phyloP scores from a whole-genome alignment of 345 rosid genomes.

The Boechera divaricarpa region DNA sequence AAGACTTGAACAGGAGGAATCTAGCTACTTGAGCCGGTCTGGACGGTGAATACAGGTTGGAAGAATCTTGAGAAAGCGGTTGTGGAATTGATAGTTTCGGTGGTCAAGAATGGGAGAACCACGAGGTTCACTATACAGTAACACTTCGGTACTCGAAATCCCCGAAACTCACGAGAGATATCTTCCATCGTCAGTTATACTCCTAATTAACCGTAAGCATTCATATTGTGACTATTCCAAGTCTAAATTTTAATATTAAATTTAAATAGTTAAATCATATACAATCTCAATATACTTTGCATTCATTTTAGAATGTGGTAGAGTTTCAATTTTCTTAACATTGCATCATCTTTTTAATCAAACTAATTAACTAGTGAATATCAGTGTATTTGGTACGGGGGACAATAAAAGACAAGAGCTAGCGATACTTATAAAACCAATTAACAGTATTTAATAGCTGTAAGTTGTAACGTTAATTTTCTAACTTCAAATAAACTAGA shows the following conservation, averaged over 20 bases:
- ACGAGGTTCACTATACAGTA: no score
- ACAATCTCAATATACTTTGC: background rate
- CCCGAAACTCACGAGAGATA: no score
- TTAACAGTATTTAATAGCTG: background rate
- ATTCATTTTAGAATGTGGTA: constrained; percentile 6
- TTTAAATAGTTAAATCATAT: background rate
- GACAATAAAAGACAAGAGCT: constrained; percentile 20
- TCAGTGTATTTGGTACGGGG: constrained; percentile 9
- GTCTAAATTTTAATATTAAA: background rate
- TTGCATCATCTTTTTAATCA: constrained; percentile 20
- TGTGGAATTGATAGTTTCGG: no score
- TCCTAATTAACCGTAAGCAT: no score
- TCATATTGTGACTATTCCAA: no score
- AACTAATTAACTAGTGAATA: background rate
- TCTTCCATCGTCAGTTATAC: no score
- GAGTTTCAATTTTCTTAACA: constrained; percentile 8
- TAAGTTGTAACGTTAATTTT: background rate
- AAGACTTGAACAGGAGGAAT: no score
- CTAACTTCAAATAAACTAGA: constrained; percentile 1
- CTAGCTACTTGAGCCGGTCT: no score
- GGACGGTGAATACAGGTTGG: no score
- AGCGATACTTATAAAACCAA: background rate
- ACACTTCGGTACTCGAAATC: no score
- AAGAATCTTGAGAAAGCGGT: no score
- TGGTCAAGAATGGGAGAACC: no score